Base-by-base conservation (phyloP, 192 early-diverging fungal species). In the Coemansia umbellata region DNA sequence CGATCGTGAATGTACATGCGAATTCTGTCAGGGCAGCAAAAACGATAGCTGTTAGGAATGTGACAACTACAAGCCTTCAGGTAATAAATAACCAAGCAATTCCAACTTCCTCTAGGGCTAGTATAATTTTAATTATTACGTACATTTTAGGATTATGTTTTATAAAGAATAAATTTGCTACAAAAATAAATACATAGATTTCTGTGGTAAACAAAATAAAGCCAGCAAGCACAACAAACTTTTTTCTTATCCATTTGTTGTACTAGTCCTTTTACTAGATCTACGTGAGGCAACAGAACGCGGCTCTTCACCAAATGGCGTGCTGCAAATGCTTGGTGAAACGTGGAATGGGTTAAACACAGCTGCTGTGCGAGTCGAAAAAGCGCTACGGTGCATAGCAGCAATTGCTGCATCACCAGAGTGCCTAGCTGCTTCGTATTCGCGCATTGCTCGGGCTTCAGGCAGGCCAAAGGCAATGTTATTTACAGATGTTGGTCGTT, bases 311-410 rank as follows among this genome's bases (percentile, higher is more conserved):
- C 36, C 22, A 14, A 26, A 58, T n/a, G 68, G 68, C 50, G 60
- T 55, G 21, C 54, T 62, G 8, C 55, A 40, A 5, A 65, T 50
- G n/a, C 63, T 50, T 8, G 71, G 64, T 1, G 67, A 39, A 9
- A 64, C 44, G 23, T 53, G 49, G 24, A 74, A 67, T 2, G 71
- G 71, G 23, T 74, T 55, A 19, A 74, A 74, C n/a, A 55, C 37
- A 14, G 49, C 32, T 9, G 48, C 30, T 8, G 47, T 15, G 7
- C 47, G 53, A 22, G 62, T 47, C 18, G 27, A 31, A 6, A 44
- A 22, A 0, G 64, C 48, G 36, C 63, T 66, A n/a, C 58, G 22
- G 21, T 36, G 53, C 0, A 65, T 65, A 28, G 71, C 64, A 6
- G 53, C 64, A n/a, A 74, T 49, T 11, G 64, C 71, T 22, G 60